Base-by-base conservation (phyloP, 2,329 filamentous ascomycete species). In the Emmonsiellopsis sp. region DNA sequence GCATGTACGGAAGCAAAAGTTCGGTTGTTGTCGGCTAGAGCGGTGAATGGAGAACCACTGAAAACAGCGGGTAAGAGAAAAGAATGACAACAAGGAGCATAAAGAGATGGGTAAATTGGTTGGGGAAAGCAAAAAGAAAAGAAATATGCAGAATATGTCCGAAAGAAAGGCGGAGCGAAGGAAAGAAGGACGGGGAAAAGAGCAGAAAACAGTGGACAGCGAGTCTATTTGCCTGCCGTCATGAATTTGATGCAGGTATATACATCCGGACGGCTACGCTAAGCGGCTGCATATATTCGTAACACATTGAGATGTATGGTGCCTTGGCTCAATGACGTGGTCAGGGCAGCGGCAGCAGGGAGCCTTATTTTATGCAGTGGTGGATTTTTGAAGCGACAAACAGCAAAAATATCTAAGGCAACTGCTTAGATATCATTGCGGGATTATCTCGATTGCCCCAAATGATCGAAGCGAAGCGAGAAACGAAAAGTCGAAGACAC, bases 281-380 rank as follows among this genome's bases (percentile, higher is more conserved):
- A 49, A 42, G 34, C 34, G 47, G 36, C 47, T 40, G 17, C 45
- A 42, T 37, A 39, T 49, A 49, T 49, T 49, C 47, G 47, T 49
- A 49, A 32, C 36, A 49, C 47, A 17, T 36, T 31, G 36, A 17
- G 36, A 49, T 32, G 36, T 49, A 49, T 42, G 36, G 47, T 17
- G 27, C 21, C 47, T 49, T 49, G 47, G 21, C 17, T 49, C 11
- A 42, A 40, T 49, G 47, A 49, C 47, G 47, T 49, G 47, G 34
- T 49, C 47, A 10, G 47, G 10, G 36, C 47, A 31, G 47, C 36
- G 37, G 45, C 45, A n/a, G 47, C 17, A 13, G 14, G 34, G 32
- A 49, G 36, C 36, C 47, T 49, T 32, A 49, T 49, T 39, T 40
- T 11, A 49, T 49, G 47, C 36, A 21, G 17, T n/a, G 14, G 31